Conservation (phyloP, 495 filamentous ascomycete species). For the Penicillium cinerascens region DNA sequence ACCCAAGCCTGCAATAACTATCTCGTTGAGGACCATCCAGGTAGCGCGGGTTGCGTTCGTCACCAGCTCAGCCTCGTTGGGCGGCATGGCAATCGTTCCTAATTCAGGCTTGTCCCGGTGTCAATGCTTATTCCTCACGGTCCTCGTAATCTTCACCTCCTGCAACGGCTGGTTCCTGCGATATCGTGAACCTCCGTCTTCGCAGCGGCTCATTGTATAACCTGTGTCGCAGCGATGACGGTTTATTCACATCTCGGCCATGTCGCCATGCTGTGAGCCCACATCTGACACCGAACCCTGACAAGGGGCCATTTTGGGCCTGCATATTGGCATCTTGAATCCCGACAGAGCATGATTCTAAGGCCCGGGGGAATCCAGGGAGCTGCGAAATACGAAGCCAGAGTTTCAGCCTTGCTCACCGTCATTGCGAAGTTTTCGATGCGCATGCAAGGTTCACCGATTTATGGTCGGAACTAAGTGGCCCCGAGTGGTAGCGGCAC, state of each 20-base stretch:
- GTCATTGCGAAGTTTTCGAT: not conserved
- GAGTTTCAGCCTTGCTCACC: not conserved
- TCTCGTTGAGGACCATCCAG: not conserved
- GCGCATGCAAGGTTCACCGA: conserved; percentile 14
- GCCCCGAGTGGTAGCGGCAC: not conserved
- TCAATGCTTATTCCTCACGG: not conserved
- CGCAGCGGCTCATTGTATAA: not conserved
- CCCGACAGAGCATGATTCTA: not conserved
- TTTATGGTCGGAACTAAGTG: not conserved
- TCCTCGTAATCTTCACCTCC: not conserved
- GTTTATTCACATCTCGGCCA: not conserved
- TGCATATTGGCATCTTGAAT: not conserved
- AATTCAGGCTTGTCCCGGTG: not conserved
- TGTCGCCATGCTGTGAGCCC: not conserved
- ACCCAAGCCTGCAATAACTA: not conserved
- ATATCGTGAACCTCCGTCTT: not conserved
- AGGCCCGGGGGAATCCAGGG: not conserved
- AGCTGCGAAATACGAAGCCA: not conserved
- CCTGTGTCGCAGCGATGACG: not conserved
- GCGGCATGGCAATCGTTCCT: not conserved
- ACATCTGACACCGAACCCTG: not conserved
- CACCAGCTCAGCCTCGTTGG: not conserved
- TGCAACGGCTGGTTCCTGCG: too few species aligned
- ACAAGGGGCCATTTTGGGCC: not conserved
- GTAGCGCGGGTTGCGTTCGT: not conserved